Evolutionary conservation across 129 eudicot species (phyloP), one percentile per base, ranked within the genome.

Genomic region (Chrysanthemum makinoi): DNA sequence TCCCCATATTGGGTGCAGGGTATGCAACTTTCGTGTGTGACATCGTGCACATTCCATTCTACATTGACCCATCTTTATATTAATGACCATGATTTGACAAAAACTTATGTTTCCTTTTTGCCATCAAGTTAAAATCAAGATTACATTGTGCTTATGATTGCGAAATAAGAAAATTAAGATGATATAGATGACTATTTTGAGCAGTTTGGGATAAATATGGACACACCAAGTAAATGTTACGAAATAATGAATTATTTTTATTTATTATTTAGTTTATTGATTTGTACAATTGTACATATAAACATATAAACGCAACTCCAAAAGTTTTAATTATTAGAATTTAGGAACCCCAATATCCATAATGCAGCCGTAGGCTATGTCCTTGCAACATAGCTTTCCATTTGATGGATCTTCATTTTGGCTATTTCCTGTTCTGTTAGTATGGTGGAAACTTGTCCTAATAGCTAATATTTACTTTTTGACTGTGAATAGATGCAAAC

Each of bases 401-500:
- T 28, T 28, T 28, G 3, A 39, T 39, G 44, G 44, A 39, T 39
- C 46, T 39, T 39, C 2, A 18, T 20, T 10, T 13, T 22, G 12
- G 6, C 15, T 0, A 22, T 9, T 20, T 9, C 13, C 24, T 59
- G 64, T 59, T 59, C 16, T 59, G n/a, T n/a, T 6, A 8, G 14
- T 11, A 11, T 59, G 16, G 43, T 8, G 6, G 11, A 22, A 59
- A 59, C 39, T 16, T 6, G 48, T 62, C n/a, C 47, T 30, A 62
- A 30, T 28, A 13, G 46, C 18, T 44, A 64, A n/a, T 39, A 30
- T 64, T 64, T 2, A 17, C 26, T 16, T 33, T 9, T 53, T 69
- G 28, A 52, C 16, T 69, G 5, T 33, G 16, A 52, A 28, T 52
- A 69, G 73, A 30, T 53, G 62, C 73, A 10, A 69, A 14, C 1